phyloP scores from a whole-genome alignment of 1,139 yeast species.

The Nakaseomyces bracarensis region DNA sequence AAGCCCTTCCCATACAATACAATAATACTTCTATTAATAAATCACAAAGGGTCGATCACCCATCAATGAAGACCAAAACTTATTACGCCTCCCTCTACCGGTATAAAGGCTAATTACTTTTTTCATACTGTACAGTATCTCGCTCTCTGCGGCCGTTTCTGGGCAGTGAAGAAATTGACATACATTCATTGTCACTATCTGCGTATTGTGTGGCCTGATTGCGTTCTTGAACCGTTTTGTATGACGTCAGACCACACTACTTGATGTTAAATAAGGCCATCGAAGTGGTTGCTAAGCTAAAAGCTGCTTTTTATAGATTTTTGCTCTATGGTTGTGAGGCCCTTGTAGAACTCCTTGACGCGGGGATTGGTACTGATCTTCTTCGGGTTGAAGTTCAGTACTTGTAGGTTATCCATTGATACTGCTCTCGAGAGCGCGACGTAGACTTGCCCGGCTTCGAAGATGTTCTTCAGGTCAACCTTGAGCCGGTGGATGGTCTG shows the following conservation, averaged over 20 bases:
- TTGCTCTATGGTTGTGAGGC: slow-evolving; percentile 31
- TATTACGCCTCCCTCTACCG: background rate
- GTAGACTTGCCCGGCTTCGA: slow-evolving; percentile 82
- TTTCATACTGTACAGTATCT: too few species aligned
- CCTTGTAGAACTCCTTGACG: slow-evolving; percentile 58
- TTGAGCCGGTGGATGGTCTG: slow-evolving; percentile 74
- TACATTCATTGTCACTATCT: background rate
- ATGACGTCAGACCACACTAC: too few species aligned
- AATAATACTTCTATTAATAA: too few species aligned
- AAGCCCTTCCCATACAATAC: background rate
- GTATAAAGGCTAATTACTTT: too few species aligned
- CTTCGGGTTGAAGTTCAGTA: slow-evolving; percentile 56
- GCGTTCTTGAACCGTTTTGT: too few species aligned
- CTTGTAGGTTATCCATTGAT: slow-evolving; percentile 61
- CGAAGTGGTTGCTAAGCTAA: too few species aligned
- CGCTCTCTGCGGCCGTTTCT: background rate
- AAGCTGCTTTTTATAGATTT: too few species aligned
- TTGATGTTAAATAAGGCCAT: too few species aligned
- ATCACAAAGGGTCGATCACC: too few species aligned
- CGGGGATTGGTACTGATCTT: slow-evolving; percentile 57
- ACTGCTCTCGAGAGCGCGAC: slow-evolving; percentile 91
- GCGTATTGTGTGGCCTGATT: too few species aligned
- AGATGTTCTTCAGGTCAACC: slow-evolving; percentile 61
- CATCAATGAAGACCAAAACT: too few species aligned
- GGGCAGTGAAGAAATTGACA: too few species aligned